Percentiles rank a stretch among this genome's conserved stretches.
phyloP scores from a whole-genome alignment of 23 red algal species.

The Cyanidiococcus yangmingshanensis region DNA sequence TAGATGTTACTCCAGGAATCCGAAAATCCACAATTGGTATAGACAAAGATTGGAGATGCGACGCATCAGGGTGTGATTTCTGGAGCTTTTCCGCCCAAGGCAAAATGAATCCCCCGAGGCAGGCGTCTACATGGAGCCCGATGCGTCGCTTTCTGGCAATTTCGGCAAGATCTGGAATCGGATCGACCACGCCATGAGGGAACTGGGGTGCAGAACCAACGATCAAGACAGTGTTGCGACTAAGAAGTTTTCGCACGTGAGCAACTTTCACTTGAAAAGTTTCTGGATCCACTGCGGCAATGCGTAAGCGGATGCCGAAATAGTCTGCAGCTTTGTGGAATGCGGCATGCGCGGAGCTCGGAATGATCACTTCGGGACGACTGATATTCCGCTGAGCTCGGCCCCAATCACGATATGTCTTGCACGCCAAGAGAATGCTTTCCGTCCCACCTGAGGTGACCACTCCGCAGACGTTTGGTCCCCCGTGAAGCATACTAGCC shows the following conservation, averaged over 20 bases:
- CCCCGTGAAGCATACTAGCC: background rate
- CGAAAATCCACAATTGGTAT: background rate
- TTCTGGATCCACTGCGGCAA: conserved; percentile 1
- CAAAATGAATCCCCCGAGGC: conserved; percentile 16
- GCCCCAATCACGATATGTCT: conserved; percentile 16
- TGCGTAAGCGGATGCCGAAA: background rate
- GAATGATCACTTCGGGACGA: background rate
- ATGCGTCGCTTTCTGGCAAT: background rate
- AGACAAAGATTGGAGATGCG: background rate
- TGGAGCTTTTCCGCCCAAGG: background rate
- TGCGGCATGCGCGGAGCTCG: conserved; percentile 7
- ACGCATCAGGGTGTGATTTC: background rate
- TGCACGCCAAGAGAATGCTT: conserved; percentile 16
- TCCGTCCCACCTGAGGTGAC: conserved; percentile 14
- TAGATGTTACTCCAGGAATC: conserved; percentile 6
- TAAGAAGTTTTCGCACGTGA: background rate
- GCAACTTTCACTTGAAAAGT: background rate
- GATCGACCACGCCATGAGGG: conserved; percentile 6
- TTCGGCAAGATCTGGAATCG: background rate
- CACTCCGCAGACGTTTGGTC: background rate
- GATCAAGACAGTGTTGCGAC: background rate
- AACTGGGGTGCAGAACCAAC: conserved; percentile 11
- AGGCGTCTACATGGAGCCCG: conserved; percentile 15
- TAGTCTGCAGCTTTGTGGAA: conserved; percentile 8
- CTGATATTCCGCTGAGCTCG: background rate